Conservation (phyloP, 805 yeast species). For the Maudiozyma serrabonitensis region DNA sequence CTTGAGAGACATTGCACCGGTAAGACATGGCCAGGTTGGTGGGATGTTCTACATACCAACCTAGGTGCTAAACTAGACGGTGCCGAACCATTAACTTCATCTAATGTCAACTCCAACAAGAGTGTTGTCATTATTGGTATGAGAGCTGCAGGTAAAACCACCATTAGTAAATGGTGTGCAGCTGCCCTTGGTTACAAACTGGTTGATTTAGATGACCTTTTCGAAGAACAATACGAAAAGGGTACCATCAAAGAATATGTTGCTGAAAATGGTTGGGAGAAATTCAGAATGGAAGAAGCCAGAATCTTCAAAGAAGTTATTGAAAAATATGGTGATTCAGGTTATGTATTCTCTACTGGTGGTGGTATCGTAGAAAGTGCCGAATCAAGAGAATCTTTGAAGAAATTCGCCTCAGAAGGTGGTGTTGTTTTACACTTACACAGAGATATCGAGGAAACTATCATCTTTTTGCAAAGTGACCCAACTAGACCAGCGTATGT, state of each 20-base stretch:
- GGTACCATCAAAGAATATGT: conserved; percentile 51
- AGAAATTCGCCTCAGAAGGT: conserved; percentile 42
- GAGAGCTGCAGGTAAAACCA: conserved; percentile 96
- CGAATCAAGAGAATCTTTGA: conserved; percentile 54
- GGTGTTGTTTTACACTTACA: conserved; percentile 88
- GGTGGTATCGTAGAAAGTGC: conserved; percentile 88
- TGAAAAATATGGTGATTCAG: conserved; percentile 32
- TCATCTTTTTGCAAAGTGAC: conserved; percentile 64
- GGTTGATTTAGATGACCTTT: conserved; percentile 65
- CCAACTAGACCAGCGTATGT: conserved; percentile 80
- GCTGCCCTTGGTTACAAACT: conserved; percentile 53
- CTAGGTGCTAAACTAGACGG: conserved; percentile 66
- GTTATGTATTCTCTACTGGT: conserved; percentile 81
- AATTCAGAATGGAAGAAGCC: conserved; percentile 62
- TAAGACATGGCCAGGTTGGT: conserved; percentile 99
- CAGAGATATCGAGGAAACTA: conserved; percentile 74
- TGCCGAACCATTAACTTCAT: conserved; percentile 37
- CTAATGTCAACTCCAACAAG: conserved; percentile 7
- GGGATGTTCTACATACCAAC: conserved; percentile 77
- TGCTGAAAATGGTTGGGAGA: conserved; percentile 73
- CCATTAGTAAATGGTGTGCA: conserved; percentile 75
- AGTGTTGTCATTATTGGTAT: conserved; percentile 83
- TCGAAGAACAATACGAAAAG: conserved; percentile 42
- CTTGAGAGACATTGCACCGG: conserved; percentile 88
- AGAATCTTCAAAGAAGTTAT: conserved; percentile 41